Evolutionary conservation across 2,329 filamentous ascomycete genomes (phyloP).

Genomic region (Chrysoporthe austroafricana): DNA sequence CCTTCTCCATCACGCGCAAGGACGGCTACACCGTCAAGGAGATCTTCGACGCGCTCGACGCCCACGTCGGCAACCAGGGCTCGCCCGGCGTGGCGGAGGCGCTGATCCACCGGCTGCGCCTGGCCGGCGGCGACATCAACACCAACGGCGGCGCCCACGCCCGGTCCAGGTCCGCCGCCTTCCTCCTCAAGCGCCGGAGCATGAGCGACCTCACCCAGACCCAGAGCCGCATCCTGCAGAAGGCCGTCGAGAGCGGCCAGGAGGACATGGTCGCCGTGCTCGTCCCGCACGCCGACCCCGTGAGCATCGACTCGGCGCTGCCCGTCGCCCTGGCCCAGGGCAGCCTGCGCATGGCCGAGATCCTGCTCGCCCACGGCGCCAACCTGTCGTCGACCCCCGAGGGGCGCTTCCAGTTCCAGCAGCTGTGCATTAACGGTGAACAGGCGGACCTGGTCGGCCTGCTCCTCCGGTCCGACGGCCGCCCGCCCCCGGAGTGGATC

Average conservation of each 20-base stretch:
- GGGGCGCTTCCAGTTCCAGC: slow-evolving; percentile 57
- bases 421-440: slow-evolving; percentile 51
- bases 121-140: slow-evolving; percentile 56
- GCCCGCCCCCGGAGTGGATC: slow-evolving; percentile 46
- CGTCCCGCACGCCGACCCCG: slow-evolving; percentile 55
- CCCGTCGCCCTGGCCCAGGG: slow-evolving; percentile 51
- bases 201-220: slow-evolving; percentile 56
- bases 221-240: slow-evolving; percentile 54
- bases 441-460: slow-evolving; percentile 51
- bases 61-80: slow-evolving; percentile 53
- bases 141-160: slow-evolving; percentile 34
- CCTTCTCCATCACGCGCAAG: slow-evolving; percentile 51
- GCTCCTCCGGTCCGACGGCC: slow-evolving; percentile 53
- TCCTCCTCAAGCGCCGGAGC: slow-evolving; percentile 55
- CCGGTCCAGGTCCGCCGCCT: slow-evolving; percentile 45
- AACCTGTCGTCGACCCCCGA: slow-evolving; percentile 51
- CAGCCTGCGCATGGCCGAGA: slow-evolving; percentile 48
- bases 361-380: slow-evolving; percentile 57
- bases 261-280: slow-evolving; percentile 58
- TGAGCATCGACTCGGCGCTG: slow-evolving; percentile 54
- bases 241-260: slow-evolving; percentile 55
- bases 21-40: slow-evolving; percentile 58
- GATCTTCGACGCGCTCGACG: slow-evolving; percentile 55
- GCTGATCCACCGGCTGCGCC: slow-evolving; percentile 53
- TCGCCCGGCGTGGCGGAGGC: slow-evolving; percentile 60